These are phyloP conservation scores for Plasmopara viticola DNA, from an alignment of 352 stramenopile genomes.

Conservation along the genomic window DNA sequence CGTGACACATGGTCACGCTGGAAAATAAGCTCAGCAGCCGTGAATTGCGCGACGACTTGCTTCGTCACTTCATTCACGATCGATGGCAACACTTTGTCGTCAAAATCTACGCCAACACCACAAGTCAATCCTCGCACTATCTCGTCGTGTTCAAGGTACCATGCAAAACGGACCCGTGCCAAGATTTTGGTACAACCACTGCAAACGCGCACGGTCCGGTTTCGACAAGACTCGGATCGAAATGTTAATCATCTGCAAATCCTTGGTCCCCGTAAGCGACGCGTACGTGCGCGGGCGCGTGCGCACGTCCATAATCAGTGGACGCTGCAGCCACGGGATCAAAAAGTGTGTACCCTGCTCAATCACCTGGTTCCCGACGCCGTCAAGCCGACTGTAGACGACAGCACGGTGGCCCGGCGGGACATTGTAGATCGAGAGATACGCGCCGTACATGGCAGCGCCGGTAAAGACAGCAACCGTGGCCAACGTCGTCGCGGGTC, in stretches of 20 bases:
- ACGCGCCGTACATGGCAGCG: constrained; percentile 62
- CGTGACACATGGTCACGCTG: constrained; percentile 96
- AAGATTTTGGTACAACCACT: constrained; percentile 96
- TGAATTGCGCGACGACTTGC: constrained; percentile 98
- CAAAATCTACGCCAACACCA: constrained; percentile 83
- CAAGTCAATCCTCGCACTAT: background rate
- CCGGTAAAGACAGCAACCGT: constrained; percentile 63
- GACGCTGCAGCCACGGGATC: constrained; percentile 97
- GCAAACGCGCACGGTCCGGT: constrained; percentile 88
- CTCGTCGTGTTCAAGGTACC: background rate
- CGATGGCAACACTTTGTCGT: constrained; percentile 96
- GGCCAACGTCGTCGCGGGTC: constrained; percentile 45
- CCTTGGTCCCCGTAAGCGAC: constrained; percentile 91
- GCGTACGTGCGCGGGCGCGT: constrained; percentile 91
- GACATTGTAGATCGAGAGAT: constrained; percentile 87
- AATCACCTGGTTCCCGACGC: constrained; percentile 69
- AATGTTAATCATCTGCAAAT: constrained; percentile 99
- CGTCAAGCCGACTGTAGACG: constrained; percentile 87
- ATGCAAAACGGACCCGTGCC: constrained; percentile 64
- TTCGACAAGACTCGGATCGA: constrained; percentile 98
- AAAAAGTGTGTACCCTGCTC: constrained; percentile 95
- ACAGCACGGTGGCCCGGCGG: constrained; percentile 83
- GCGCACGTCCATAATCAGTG: constrained; percentile 93
- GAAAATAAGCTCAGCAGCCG: constrained; percentile 97
- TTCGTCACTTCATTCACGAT: constrained; percentile 99